Conservation (phyloP, 768 basidiomycete genomes). For the Boletus edulis region DNA sequence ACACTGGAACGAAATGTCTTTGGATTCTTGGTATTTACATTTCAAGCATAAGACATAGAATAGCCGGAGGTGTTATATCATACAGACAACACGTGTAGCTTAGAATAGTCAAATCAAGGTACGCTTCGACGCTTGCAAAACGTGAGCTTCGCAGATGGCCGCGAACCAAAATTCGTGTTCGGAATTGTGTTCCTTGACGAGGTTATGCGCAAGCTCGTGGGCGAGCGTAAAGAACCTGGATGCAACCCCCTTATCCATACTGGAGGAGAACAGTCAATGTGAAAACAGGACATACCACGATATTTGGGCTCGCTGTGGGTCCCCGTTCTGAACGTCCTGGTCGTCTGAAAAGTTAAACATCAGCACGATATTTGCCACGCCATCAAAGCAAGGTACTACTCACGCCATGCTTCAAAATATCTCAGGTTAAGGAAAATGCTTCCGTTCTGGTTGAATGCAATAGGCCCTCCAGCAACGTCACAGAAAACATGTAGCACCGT, state of each 20-base stretch:
- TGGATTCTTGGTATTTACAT: no score
- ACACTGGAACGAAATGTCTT: no score
- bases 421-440: slow-evolving; percentile 84
- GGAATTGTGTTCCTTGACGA: neutral
- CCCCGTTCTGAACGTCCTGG: neutral
- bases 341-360: neutral
- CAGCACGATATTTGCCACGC: neutral
- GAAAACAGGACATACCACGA: neutral
- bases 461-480: slow-evolving; percentile 69
- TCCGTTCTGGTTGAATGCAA: slow-evolving; percentile 89
- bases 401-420: slow-evolving; percentile 83
- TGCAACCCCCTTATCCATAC: neutral
- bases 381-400: slow-evolving; percentile 25
- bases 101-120: no score
- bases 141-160: neutral
- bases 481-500: slow-evolving; percentile 80
- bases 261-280: no score
- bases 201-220: neutral
- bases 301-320: neutral
- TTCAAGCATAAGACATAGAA: no score
- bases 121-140: no score
- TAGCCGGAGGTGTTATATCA: no score
- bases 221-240: neutral
- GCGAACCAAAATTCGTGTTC: slow-evolving; percentile 1
- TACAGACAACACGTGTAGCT: no score